Evolutionary conservation across 441 rosid species (phyloP).

Genomic region (Daphne laureola): DNA sequence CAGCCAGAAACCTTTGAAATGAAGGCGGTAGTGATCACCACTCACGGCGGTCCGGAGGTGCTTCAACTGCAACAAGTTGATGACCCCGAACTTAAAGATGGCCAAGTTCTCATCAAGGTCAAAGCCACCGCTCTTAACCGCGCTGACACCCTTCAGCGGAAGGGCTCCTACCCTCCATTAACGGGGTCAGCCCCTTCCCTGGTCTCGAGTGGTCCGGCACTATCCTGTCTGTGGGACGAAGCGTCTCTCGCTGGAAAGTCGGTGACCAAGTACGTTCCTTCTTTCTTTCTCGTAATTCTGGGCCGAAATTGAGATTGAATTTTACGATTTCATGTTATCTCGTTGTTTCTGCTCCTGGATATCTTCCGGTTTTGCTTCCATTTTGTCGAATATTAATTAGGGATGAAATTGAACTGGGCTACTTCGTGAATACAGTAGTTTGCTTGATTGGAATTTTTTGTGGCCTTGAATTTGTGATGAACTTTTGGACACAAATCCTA

Average conservation of each 20-base stretch:
- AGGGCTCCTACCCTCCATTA: constrained; percentile 63
- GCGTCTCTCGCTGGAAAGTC: constrained; percentile 71
- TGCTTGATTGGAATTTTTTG: too few species aligned
- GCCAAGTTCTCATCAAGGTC: constrained; percentile 63
- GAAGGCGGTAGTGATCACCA: constrained; percentile 72
- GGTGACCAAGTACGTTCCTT: constrained; percentile 56
- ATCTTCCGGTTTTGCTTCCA: too few species aligned
- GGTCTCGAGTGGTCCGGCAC: constrained; percentile 89
- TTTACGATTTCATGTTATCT: constrained; percentile 3
- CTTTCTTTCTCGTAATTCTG: neutral
- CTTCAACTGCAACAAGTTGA: constrained; percentile 60
- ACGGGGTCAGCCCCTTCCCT: constrained; percentile 57
- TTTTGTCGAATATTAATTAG: too few species aligned
- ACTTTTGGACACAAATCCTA: too few species aligned
- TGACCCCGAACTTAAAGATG: constrained; percentile 59
- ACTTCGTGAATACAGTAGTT: too few species aligned
- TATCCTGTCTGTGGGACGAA: constrained; percentile 43
- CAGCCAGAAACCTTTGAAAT: too few species aligned
- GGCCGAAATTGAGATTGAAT: neutral
- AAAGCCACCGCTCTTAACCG: constrained; percentile 71
- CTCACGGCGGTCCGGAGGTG: constrained; percentile 75
- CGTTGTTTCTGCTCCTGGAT: neutral
- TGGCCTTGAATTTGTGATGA: too few species aligned
- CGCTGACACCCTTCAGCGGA: constrained; percentile 70
- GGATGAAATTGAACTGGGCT: too few species aligned